Base-by-base conservation (phyloP, 331 rosid genomes). In the Quercus phellos region DNA sequence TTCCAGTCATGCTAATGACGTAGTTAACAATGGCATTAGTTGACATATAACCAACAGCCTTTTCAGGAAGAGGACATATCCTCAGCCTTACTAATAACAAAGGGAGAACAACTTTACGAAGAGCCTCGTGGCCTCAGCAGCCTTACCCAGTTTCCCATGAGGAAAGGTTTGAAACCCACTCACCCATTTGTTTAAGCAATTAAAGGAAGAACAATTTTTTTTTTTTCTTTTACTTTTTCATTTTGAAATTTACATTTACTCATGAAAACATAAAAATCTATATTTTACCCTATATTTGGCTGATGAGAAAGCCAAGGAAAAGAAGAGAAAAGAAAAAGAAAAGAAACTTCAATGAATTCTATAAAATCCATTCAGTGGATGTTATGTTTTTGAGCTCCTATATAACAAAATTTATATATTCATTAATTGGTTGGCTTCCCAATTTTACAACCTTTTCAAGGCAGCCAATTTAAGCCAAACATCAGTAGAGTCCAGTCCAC, bases 41-140 rank as follows among this genome's bases (percentile, higher is more conserved):
- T 50, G 63, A 75, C 56, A 51, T 56, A 30, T 67, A 72, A 78
- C 26, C 27, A 71, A 75, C 60, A 61, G 70, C 35, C 71, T 32
- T 86, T 46, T 72, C 16, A 10, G 11, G 76, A 67, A 78, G 59
- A 46, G 80, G 42, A 67, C 68, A 77, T 34, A 53, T 66, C 74
- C 42, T 66, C 59, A 56, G 68, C 42, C 66, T 50, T 22, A 51
- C n/a, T 51, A 50, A 22, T 50, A 51, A 13, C 17, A 19, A 0
- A 18, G 58, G 1, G 59, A 14, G 30, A 34, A 38, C 12, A 38
- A 38, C 46, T 38, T 38, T 38, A 38, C 46, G 9, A 38, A 38
- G 46, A 8, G 46, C 46, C 3, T 38, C 1, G 11, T 38, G 12
- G 46, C 46, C 46, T 38, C 46, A 8, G 2, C 3, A 38, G 46